Conservation (phyloP, 257 asterid genomes). For the Gentiana dahurica region DNA sequence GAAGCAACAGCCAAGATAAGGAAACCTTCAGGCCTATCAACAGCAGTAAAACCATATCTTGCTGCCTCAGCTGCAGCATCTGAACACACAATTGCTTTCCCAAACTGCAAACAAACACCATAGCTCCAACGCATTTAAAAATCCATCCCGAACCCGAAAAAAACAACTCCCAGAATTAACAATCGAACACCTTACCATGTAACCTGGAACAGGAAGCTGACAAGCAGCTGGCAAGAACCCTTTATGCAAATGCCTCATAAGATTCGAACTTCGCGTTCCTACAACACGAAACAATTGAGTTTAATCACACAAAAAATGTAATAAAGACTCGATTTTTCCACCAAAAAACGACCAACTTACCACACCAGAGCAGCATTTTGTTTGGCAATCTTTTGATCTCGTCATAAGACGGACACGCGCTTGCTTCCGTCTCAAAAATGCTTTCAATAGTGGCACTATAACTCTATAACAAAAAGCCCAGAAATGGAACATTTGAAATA, state of each 20-base stretch:
- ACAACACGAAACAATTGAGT: no score
- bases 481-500: background rate
- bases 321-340: background rate
- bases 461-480: slow-evolving; percentile 30
- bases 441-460: slow-evolving; percentile 55
- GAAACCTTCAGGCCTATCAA: slow-evolving; percentile 79
- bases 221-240: slow-evolving; percentile 76
- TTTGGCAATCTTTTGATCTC: slow-evolving; percentile 60
- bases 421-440: slow-evolving; percentile 50
- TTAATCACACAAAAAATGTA: background rate
- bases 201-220: slow-evolving; percentile 69
- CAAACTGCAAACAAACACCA: slow-evolving; percentile 32
- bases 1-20: slow-evolving; percentile 74
- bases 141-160: background rate
- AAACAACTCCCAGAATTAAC: background rate
- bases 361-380: slow-evolving; percentile 85
- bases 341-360: slow-evolving; percentile 21
- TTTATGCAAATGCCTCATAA: slow-evolving; percentile 65
- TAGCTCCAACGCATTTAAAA: no score
- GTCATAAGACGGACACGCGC: slow-evolving; percentile 67
- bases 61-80: slow-evolving; percentile 95
- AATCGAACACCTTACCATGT: slow-evolving; percentile 42
- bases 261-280: slow-evolving; percentile 76
- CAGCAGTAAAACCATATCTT: slow-evolving; percentile 78
- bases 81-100: slow-evolving; percentile 83